phyloP scores from a whole-genome alignment of 2,329 filamentous ascomycete species.

The Arthroderma sp. region DNA sequence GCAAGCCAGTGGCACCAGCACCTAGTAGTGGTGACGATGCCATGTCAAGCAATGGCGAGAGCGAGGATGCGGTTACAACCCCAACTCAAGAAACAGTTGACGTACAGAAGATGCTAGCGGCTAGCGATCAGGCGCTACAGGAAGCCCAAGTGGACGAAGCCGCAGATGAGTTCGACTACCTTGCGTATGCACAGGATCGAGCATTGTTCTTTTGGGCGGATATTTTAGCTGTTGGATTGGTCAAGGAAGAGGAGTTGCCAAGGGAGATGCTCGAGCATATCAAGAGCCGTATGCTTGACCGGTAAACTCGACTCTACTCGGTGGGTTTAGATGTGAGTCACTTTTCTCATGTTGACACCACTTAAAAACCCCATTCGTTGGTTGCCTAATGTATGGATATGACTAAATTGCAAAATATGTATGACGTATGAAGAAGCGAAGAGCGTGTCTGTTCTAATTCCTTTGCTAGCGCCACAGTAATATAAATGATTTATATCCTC shows the following conservation, averaged over 20 bases:
- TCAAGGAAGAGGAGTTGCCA: constrained; percentile 65
- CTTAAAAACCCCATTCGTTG: not conserved
- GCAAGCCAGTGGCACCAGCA: constrained; percentile 5
- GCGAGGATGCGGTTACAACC: constrained; percentile 1
- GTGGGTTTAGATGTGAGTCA: not conserved
- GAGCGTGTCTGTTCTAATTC: no score
- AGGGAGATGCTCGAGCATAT: constrained; percentile 50
- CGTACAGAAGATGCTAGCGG: constrained; percentile 12
- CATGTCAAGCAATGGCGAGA: constrained; percentile 1
- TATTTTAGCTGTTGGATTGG: constrained; percentile 61
- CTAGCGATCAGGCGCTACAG: constrained; percentile 19
- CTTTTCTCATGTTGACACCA: not conserved
- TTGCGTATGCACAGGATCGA: constrained; percentile 79
- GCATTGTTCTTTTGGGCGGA: constrained; percentile 95
- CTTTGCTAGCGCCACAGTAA: no score
- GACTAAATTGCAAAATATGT: no score
- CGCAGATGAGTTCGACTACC: constrained; percentile 79
- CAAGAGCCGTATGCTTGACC: constrained; percentile 52
- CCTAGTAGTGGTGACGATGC: constrained; percentile 9
- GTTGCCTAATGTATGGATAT: no score
- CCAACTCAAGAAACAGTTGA: constrained; percentile 16
- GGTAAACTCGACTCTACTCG: constrained; percentile 36
- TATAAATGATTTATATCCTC: no score
- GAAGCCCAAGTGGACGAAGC: constrained; percentile 40
- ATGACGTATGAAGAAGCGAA: no score